Evolutionary conservation across 164 flowering plant genomes (phyloP), one percentile per base, ranked within the genome.

Genomic region (Houttuynia cordata): DNA sequence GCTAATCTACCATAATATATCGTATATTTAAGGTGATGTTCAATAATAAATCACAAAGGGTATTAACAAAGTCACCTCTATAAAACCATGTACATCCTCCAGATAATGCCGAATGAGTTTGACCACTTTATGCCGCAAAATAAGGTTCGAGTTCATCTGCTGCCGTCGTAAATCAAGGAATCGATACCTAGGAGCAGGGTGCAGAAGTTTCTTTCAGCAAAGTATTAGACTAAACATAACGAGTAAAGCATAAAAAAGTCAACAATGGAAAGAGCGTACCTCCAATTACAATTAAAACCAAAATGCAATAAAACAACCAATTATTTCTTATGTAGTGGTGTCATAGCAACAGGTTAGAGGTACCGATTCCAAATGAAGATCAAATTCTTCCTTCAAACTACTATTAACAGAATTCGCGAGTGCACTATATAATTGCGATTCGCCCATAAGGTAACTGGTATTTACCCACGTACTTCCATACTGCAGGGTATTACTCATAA

Each of bases 111-210:
- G 77, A 62, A 92, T 74, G 67, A 92, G 80, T 74, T 92, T 92
- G 62, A 88, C 82, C 67, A 88, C 89, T 60, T 56, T 83, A 75
- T 87, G 95, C 8, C 98, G 78, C 78, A 92, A 64, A 68, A 78
- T 68, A 37, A 92, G 78, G 71, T 85, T 85, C 42, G 74, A 70
- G 58, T 65, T 70, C 95, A 92, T 88, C 63, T 80, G 91, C 64
- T 79, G 78, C 60, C 95, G 81, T 24, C 98, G 91, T 64, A 92
- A 75, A 76, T 88, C 96, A 71, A 92, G 87, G 70, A 67, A 88
- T 18, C 91, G 95, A 50, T 85, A 85, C 71, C 96, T 88, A 45
- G 37, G 2, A 30, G 37, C 2, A 30, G 6, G 2, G 6, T 30
- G 4, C 37, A 30, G 37, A 30, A 30, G 37, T 6, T 30, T 30